Evolutionary conservation across 495 filamentous ascomycete species (phyloP), one percentile per base, ranked within the genome.

Genomic region (Aspergillus homomorphus): DNA sequence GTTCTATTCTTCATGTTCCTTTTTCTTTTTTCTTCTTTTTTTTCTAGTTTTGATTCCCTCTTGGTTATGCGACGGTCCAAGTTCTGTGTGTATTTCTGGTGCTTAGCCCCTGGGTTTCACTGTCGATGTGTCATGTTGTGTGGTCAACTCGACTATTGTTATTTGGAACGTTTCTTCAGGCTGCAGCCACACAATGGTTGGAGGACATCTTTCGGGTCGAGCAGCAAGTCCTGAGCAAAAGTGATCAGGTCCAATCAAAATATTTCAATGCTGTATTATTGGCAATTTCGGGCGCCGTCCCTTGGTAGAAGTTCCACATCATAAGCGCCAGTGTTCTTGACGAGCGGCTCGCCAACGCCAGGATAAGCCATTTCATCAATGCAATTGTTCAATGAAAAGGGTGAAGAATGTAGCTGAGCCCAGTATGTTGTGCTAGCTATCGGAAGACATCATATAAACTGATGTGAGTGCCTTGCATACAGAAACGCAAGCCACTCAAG

Each of bases 311-410:
- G 72, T 72, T 70, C 63, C 67, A 69, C 67, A 58, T 63, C 56
- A 58, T 75, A 74, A 74, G 74, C 74, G 74, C 74, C 71, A 60
- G 57, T 62, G 45, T 62, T 62, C 58, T 56, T 54, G 60, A 58
- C 56, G 54, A 67, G 62, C 57, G 59, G 58, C 52, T 63, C 54
- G 58, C 38, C 55, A 51, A 44, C 45, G 56, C 51, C 56, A 62
- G 57, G 42, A 52, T 64, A 64, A 56, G 54, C 51, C 57, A 18
- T 26, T 28, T 19, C 44, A 23, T 43, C 23, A 30, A 20, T 19
- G 53, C 23, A 28, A 56, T 56, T 56, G 53, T 9, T 38, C 33
- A 12, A 5, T 38, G 33, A 38, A 7, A 12, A 12, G 33, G 33
- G 12, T 2, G 10, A n/a, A 2, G 7, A 38, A 14, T 38, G 33